These are phyloP conservation scores for Epichloe sp. DNA, from an alignment of 2,329 filamentous ascomycete species.

Conservation along the genomic window DNA sequence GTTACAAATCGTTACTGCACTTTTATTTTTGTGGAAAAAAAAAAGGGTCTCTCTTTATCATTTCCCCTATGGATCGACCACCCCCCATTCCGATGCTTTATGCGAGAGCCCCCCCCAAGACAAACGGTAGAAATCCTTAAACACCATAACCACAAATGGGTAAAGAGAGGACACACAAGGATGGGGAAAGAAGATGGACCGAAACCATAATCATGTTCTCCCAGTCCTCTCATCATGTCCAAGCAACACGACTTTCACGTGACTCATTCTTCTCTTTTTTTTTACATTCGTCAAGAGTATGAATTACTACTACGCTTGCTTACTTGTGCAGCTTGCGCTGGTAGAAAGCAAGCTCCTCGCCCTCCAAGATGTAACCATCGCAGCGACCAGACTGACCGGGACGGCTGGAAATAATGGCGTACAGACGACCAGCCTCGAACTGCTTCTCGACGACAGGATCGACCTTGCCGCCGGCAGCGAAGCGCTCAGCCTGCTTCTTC, in stretches of 20 bases:
- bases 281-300: background rate
- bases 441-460: conserved; percentile 89
- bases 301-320: conserved; percentile 35
- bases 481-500: conserved; percentile 91
- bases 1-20: background rate
- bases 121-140: background rate
- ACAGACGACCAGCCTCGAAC: conserved; percentile 98
- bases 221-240: background rate
- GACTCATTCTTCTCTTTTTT: background rate
- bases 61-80: conserved; percentile 1
- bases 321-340: conserved; percentile 99
- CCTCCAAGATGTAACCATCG: conserved; percentile 97
- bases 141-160: conserved; percentile 2
- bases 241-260: background rate
- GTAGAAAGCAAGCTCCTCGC: conserved; percentile 99
- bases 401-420: conserved; percentile 81
- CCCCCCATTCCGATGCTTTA: background rate
- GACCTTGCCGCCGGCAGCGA: conserved; percentile 78
- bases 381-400: conserved; percentile 94
- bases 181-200: background rate
- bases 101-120: conserved; percentile 1
- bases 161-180: background rate
- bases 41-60: background rate
- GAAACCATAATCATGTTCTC: background rate
- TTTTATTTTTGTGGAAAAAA: background rate